phyloP scores from a whole-genome alignment of 2,329 filamentous ascomycete species.

The Colletotrichum sp. region DNA sequence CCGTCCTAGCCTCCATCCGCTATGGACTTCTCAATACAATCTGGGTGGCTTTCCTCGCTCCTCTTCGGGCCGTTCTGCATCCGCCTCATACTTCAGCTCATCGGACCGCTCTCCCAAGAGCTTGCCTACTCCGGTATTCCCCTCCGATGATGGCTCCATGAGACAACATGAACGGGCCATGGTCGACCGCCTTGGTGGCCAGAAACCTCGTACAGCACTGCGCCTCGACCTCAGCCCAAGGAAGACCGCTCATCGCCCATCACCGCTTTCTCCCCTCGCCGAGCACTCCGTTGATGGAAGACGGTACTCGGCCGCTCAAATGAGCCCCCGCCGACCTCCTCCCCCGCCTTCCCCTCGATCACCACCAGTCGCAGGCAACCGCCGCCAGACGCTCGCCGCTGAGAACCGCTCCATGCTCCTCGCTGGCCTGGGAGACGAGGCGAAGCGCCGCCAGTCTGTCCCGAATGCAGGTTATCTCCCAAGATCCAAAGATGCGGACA shows the following conservation, averaged over 20 bases:
- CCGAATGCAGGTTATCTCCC: conserved; percentile 10
- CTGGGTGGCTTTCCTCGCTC: conserved; percentile 25
- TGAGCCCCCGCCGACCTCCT: conserved; percentile 12
- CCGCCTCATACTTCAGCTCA: conserved; percentile 28
- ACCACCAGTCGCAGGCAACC: conserved; percentile 11
- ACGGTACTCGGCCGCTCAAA: conserved; percentile 3
- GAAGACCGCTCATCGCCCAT: conserved; percentile 6
- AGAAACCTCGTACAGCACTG: conserved; percentile 25
- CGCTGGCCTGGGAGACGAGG: conserved; percentile 24
- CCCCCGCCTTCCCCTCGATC: conserved; percentile 20
- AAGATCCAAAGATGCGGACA: conserved; percentile 4
- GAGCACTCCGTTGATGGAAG: not conserved
- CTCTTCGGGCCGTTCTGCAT: not conserved
- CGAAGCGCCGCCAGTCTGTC: conserved; percentile 29
- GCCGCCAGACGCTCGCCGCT: conserved; percentile 30
- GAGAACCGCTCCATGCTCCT: conserved; percentile 36
- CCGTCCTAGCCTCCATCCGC: conserved; percentile 28
- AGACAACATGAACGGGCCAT: conserved; percentile 39
- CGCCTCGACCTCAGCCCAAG: conserved; percentile 11
- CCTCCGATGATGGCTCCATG: conserved; percentile 36
- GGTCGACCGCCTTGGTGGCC: conserved; percentile 35
- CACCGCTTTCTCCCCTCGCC: conserved; percentile 16
- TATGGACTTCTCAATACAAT: conserved; percentile 36
- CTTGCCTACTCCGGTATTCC: conserved; percentile 38
- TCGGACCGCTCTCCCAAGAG: conserved; percentile 29